phyloP scores from a whole-genome alignment of 2,329 filamentous ascomycete genomes.

The Exophiala phaeomuriformis region DNA sequence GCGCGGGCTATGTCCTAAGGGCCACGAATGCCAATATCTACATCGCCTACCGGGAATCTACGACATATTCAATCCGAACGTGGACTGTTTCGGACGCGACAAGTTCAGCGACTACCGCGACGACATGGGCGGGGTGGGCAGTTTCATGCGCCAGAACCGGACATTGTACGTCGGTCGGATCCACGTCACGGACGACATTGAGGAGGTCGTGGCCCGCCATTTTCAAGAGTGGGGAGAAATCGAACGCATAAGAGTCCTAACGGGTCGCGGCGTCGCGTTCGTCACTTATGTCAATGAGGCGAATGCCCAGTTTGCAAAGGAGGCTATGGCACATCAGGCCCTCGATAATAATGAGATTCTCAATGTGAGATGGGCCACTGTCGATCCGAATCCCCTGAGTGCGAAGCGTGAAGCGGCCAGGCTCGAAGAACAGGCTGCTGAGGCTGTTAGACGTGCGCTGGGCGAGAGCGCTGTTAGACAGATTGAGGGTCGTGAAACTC shows the following conservation, averaged over 20 bases:
- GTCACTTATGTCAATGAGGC: slow-evolving; percentile 89
- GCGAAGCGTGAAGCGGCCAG: slow-evolving; percentile 82
- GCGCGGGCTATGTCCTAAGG: slow-evolving; percentile 72
- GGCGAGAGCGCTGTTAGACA: slow-evolving; percentile 88
- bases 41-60: slow-evolving; percentile 80
- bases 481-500: slow-evolving; percentile 83
- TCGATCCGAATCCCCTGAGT: slow-evolving; percentile 90
- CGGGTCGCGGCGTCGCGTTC: slow-evolving; percentile 83
- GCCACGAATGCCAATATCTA: slow-evolving; percentile 87
- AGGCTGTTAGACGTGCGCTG: slow-evolving; percentile 79
- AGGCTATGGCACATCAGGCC: slow-evolving; percentile 91
- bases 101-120: slow-evolving; percentile 90
- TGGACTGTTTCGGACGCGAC: slow-evolving; percentile 91
- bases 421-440: slow-evolving; percentile 93
- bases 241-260: slow-evolving; percentile 80
- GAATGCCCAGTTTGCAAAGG: slow-evolving; percentile 84
- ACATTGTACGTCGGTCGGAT: slow-evolving; percentile 92
- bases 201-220: slow-evolving; percentile 89
- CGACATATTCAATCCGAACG: slow-evolving; percentile 86
- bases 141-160: slow-evolving; percentile 86
- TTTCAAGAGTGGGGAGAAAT: slow-evolving; percentile 96
- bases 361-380: slow-evolving; percentile 95
- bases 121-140: slow-evolving; percentile 95
- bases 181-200: slow-evolving; percentile 92
- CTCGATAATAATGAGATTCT: slow-evolving; percentile 87